Evolutionary conservation across 2,329 filamentous ascomycete genomes (phyloP), one percentile per base, ranked within the genome.

Genomic region (Fusarium sp.): DNA sequence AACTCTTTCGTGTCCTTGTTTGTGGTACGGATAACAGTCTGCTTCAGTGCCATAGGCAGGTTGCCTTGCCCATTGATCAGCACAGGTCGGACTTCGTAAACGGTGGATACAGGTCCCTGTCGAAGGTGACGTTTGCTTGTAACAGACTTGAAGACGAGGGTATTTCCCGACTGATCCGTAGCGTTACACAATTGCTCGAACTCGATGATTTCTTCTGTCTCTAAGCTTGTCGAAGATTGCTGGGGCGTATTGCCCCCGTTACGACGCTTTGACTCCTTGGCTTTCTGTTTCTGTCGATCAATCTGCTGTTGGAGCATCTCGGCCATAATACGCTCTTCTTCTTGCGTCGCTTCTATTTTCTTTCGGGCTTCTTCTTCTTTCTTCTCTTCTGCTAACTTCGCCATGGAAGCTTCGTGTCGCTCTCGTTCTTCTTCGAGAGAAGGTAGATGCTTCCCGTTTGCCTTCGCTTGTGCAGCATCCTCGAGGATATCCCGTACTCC

Each of bases 381-480:
- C 69, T 89, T 86, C 79, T 87, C 88, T 81, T 85, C 84, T 74
- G 88, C 92, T 58, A 89, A 83, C 77, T 87, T 87, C 50, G 90
- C 90, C 33, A 93, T 86, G 30, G 89, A 90, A 28, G 92, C 92
- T 82, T 97, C 94, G 71, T 97, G 94, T 19, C 91, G 91, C 33
- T 93, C 94, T 43, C 95, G 90, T 81, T 98, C 95, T 77, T 97
- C 94, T 78, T 97, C 94, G 11, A 98, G 86, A 37, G 94, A 97
- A 3, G 94, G 95, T 21, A 97, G 85, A 69, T 94, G 89, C 62
- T 91, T 89, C 37, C 94, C 93, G 62, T 92, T 89, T 53, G 93
- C 92, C 75, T 93, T 93, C 33, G 91, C 90, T 73, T 91, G 87
- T 3, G 94, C 93, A n/a, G 94, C 94, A 80, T 97, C 94, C 82